These are phyloP conservation scores for Rhytidiadelphus loreus DNA, from an alignment of 225 moss, liverwort and hornwort species.

Conservation along the genomic window DNA sequence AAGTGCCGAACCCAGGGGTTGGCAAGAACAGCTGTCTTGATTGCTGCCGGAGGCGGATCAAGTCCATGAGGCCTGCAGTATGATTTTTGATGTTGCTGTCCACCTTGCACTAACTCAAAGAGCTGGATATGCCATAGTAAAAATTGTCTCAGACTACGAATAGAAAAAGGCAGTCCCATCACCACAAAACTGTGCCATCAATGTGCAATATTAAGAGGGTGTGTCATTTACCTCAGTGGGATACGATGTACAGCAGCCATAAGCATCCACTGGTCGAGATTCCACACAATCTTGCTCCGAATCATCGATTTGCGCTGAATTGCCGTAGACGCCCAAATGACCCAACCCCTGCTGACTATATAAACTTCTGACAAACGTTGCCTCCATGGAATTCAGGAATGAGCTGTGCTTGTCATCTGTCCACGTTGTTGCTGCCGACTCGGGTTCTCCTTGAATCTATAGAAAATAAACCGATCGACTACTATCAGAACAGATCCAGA, in stretches of 20 bases:
- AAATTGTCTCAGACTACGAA: not conserved
- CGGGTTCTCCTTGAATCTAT: conserved; percentile 27
- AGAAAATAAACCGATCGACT: not conserved
- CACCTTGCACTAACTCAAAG: conserved; percentile 40
- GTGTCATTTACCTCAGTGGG: conserved; percentile 18
- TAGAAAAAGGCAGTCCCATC: not conserved
- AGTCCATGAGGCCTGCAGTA: conserved; percentile 10
- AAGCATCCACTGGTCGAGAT: conserved; percentile 31
- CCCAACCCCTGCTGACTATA: conserved; percentile 26
- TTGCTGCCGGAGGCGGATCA: conserved; percentile 16
- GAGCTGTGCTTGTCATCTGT: conserved; percentile 61
- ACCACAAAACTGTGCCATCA: not conserved
- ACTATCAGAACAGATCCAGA: conserved; percentile 5
- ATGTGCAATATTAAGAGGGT: not conserved
- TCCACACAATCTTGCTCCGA: conserved; percentile 58
- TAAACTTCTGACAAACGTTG: conserved; percentile 44
- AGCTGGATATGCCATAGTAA: conserved; percentile 6
- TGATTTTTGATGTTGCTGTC: conserved; percentile 14
- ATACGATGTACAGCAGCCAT: conserved; percentile 32
- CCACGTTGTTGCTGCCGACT: conserved; percentile 52
- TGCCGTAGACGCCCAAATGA: conserved; percentile 12
- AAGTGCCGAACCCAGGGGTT: conserved; percentile 58
- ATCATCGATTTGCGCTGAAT: conserved; percentile 21
- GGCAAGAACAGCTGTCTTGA: conserved; percentile 24
- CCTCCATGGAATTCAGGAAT: conserved; percentile 52